These are phyloP conservation scores for Avicennia marina DNA, from an alignment of 257 asterid species.

Conservation along the genomic window DNA sequence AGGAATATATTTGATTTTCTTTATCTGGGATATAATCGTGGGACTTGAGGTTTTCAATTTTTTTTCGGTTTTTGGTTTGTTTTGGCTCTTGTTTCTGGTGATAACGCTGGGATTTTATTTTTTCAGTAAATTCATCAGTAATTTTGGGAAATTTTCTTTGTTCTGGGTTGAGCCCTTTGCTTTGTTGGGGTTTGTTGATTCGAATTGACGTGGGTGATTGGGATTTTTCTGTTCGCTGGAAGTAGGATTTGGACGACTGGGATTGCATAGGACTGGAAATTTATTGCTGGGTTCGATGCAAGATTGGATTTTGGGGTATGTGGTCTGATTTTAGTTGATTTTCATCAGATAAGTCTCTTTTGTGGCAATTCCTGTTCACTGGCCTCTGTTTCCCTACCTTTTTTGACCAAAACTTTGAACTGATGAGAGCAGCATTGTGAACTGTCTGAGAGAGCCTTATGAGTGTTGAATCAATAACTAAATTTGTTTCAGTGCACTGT, in stretches of 20 bases:
- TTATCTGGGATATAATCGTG: conserved; percentile 6
- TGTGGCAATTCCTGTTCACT: not conserved
- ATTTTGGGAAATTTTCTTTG: conserved; percentile 11
- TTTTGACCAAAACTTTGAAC: not conserved
- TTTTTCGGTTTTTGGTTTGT: conserved; percentile 14
- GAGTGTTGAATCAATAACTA: too few species aligned
- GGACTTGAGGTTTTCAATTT: conserved; percentile 16
- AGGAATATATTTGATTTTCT: not conserved
- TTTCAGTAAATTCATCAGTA: not conserved
- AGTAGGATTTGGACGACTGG: conserved; percentile 10
- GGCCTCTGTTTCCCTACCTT: not conserved
- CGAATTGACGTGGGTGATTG: conserved; percentile 19
- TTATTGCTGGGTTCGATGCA: conserved; percentile 16
- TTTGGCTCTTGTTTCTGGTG: conserved; percentile 15
- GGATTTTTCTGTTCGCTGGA: conserved; percentile 14
- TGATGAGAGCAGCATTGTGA: not conserved
- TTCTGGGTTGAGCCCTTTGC: conserved; percentile 16
- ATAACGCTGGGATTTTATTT: conserved; percentile 13
- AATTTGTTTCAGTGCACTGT: conserved; percentile 10
- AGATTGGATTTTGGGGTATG: conserved; percentile 19
- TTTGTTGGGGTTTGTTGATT: not conserved
- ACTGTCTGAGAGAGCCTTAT: too few species aligned
- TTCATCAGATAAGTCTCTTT: not conserved
- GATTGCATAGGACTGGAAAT: conserved; percentile 11
- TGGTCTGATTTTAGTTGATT: not conserved